Percentiles rank a stretch among this genome's conserved stretches.
These are phyloP conservation scores for Rhododendron williamsianum DNA, from an alignment of 148 eudicot species.

Conservation along the genomic window DNA sequence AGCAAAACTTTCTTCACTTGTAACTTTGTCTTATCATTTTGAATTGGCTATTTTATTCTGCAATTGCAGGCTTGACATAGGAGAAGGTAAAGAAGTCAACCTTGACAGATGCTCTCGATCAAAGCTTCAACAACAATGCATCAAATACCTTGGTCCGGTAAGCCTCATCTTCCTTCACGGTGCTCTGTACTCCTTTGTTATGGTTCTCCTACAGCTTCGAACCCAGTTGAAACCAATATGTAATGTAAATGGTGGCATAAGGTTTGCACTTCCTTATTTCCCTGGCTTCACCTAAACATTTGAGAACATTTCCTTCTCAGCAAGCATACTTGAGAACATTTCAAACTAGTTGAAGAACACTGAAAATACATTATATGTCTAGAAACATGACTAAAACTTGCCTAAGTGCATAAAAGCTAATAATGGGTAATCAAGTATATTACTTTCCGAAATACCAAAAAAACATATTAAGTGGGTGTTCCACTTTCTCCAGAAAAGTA, in stretches of 20 bases:
- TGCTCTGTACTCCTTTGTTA: background rate
- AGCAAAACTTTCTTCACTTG: background rate
- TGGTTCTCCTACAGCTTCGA: background rate
- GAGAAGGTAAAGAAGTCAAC: slow-evolving; percentile 58
- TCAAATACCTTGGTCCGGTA: slow-evolving; percentile 70
- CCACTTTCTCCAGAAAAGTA: too few relatives aligned
- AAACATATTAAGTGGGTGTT: background rate
- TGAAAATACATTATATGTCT: background rate
- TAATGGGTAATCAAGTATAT: background rate
- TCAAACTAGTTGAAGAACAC: background rate
- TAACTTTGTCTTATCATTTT: background rate
- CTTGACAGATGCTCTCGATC: slow-evolving; percentile 49
- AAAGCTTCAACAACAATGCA: slow-evolving; percentile 62
- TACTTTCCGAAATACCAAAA: background rate
- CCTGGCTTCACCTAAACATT: background rate
- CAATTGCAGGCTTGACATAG: slow-evolving; percentile 58
- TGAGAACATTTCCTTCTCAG: background rate
- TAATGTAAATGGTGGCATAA: background rate
- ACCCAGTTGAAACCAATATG: background rate
- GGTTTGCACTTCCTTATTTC: background rate
- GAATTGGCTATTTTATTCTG: background rate
- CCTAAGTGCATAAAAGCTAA: background rate
- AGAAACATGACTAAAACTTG: background rate
- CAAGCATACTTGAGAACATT: background rate
- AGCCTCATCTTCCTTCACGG: slow-evolving; percentile 9